A percentile compares a stretch with the other conserved stretches of the same genome.
These are phyloP conservation scores for Metarhizium guizhouense DNA, from an alignment of 2,329 filamentous ascomycete species.

Conservation along the genomic window DNA sequence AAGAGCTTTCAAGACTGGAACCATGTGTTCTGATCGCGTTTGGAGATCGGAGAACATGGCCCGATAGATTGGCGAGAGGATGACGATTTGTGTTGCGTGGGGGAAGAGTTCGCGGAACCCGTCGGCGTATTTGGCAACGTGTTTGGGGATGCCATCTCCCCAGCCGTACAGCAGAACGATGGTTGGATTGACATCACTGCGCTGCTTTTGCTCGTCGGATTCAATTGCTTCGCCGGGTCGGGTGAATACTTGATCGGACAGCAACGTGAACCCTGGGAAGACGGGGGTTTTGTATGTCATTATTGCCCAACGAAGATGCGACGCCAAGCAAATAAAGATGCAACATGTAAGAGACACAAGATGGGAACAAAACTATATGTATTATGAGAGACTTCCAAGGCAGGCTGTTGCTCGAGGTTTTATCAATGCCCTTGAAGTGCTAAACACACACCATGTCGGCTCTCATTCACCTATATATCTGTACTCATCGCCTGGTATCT, in stretches of 20 bases:
- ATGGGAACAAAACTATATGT: background rate
- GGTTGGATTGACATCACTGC: slow-evolving; percentile 25
- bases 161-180: slow-evolving; percentile 46
- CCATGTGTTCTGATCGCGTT: slow-evolving; percentile 34
- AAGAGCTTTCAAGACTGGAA: slow-evolving; percentile 32
- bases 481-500: background rate
- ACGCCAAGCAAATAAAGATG: background rate
- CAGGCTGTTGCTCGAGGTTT: background rate
- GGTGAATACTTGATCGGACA: slow-evolving; percentile 39
- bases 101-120: slow-evolving; percentile 44
- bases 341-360: background rate
- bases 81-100: slow-evolving; percentile 37
- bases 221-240: slow-evolving; percentile 23
- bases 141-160: slow-evolving; percentile 46
- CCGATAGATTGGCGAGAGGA: slow-evolving; percentile 40
- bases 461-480: background rate
- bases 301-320: background rate
- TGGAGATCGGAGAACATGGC: slow-evolving; percentile 35
- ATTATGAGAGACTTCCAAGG: background rate
- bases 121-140: slow-evolving; percentile 46
- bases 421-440: background rate
- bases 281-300: slow-evolving; percentile 8
- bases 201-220: slow-evolving; percentile 4
- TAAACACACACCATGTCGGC: background rate
- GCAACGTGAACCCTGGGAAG: slow-evolving; percentile 34